Evolutionary conservation across 2,329 filamentous ascomycete genomes (phyloP).

Genomic region (Anisogramma anomala): DNA sequence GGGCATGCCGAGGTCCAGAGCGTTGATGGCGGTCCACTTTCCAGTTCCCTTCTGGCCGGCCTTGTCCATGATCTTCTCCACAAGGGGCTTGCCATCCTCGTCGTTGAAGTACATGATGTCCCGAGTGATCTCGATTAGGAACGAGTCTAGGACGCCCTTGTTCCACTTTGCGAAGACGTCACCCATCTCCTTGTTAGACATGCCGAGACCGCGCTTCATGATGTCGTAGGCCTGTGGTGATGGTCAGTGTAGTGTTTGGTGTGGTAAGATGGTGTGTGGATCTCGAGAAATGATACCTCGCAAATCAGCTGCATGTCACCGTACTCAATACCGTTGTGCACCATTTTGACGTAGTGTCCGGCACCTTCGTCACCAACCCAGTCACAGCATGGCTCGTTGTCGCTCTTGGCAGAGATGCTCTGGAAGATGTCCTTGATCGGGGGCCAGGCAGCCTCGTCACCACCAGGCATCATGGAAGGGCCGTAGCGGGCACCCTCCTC

Average conservation of each 20-base stretch:
- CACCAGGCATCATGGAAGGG: conserved; percentile 96
- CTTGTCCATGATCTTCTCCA: conserved; percentile 98
- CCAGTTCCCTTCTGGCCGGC: conserved; percentile 99
- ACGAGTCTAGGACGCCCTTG: conserved; percentile 95
- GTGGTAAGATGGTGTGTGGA: not conserved
- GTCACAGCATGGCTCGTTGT: conserved; percentile 95
- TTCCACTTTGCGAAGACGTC: conserved; percentile 95
- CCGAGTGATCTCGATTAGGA: conserved; percentile 97
- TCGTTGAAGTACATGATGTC: conserved; percentile 99
- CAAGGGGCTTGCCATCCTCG: conserved; percentile 76
- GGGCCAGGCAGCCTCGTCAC: conserved; percentile 95
- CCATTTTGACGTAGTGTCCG: conserved; percentile 99
- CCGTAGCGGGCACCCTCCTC: conserved; percentile 98
- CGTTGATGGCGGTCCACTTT: conserved; percentile 99
- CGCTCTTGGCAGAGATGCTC: conserved; percentile 93
- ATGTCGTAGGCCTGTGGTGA: conserved; percentile 81
- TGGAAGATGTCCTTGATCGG: conserved; percentile 99
- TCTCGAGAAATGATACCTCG: too few relatives aligned
- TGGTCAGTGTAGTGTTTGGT: conserved; percentile 2
- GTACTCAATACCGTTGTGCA: conserved; percentile 99
- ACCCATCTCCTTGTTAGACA: conserved; percentile 87
- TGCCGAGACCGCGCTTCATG: conserved; percentile 92
- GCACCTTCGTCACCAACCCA: conserved; percentile 99
- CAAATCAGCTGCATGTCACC: conserved; percentile 99
- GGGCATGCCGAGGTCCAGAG: conserved; percentile 94